Percentiles rank a stretch among this genome's conserved stretches.
Evolutionary conservation across 2,329 filamentous ascomycete genomes (phyloP).

Genomic region (Fusarium guadeloupense): DNA sequence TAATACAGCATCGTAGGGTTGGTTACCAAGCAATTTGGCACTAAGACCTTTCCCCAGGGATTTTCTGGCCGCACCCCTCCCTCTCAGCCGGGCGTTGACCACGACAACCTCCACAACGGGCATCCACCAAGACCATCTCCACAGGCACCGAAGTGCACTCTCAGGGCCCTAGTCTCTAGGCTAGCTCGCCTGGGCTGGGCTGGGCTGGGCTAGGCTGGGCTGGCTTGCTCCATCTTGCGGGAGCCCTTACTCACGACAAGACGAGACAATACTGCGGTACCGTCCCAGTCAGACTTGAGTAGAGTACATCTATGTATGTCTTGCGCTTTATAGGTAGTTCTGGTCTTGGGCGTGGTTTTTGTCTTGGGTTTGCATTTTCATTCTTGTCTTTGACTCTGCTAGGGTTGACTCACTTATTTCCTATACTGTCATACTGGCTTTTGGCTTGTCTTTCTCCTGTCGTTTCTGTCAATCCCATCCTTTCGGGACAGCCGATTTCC

Average conservation of each 20-base stretch:
- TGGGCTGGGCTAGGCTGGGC: slow-evolving; percentile 17
- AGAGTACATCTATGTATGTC: slow-evolving; percentile 14
- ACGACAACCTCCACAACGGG: slow-evolving; percentile 31
- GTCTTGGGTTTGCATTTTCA: slow-evolving; percentile 15
- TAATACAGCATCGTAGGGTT: slow-evolving; percentile 33
- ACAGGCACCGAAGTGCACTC: slow-evolving; percentile 36
- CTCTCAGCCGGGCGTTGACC: slow-evolving; percentile 24
- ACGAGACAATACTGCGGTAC: slow-evolving; percentile 26
- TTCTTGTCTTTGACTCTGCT: slow-evolving; percentile 22
- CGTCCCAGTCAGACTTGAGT: slow-evolving; percentile 28
- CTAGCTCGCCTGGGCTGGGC: slow-evolving; percentile 16
- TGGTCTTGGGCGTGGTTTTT: slow-evolving; percentile 3
- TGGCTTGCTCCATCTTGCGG: slow-evolving; percentile 18
- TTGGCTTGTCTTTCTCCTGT: slow-evolving; percentile 25
- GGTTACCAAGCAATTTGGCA: slow-evolving; percentile 39
- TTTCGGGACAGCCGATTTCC: slow-evolving; percentile 36
- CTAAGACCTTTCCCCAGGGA: slow-evolving; percentile 30
- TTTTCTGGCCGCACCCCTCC: slow-evolving; percentile 35
- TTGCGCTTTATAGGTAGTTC: slow-evolving; percentile 8
- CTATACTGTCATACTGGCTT: slow-evolving; percentile 18
- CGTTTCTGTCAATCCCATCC: slow-evolving; percentile 41
- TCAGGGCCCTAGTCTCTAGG: slow-evolving; percentile 27
- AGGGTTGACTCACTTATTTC: slow-evolving; percentile 24
- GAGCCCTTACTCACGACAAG: slow-evolving; percentile 20
- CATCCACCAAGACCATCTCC: slow-evolving; percentile 35